These are phyloP conservation scores for Sutorius eximius DNA, from an alignment of 1,284 basidiomycete genomes.

Conservation along the genomic window DNA sequence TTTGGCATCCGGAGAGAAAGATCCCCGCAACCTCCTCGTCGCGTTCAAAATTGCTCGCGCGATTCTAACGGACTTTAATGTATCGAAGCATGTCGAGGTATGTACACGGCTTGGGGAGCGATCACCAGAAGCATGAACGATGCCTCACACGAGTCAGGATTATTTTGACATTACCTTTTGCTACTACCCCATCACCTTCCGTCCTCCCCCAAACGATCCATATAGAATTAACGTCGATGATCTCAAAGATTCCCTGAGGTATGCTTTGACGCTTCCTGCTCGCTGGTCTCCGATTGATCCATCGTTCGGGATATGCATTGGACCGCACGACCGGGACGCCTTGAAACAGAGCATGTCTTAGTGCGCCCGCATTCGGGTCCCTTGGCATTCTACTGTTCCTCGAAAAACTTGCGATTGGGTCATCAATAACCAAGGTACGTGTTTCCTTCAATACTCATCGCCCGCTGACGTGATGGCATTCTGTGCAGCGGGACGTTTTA, in stretches of 20 bases:
- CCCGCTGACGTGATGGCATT: neutral
- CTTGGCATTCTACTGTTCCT: conserved; percentile 87
- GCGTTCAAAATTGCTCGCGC: conserved; percentile 88
- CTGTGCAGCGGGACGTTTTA: conserved; percentile 73
- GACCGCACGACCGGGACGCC: neutral
- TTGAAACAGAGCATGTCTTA: conserved; percentile 56
- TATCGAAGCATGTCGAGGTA: conserved; percentile 75
- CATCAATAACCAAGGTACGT: conserved; percentile 79
- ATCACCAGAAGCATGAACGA: neutral
- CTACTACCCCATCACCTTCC: conserved; percentile 98
- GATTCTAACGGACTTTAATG: conserved; percentile 86
- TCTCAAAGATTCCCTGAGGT: conserved; percentile 76
- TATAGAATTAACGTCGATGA: conserved; percentile 92
- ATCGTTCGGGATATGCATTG: neutral
- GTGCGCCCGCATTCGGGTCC: conserved; percentile 79
- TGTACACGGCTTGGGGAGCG: conserved; percentile 19
- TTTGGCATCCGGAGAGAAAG: conserved; percentile 94
- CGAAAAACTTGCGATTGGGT: conserved; percentile 88
- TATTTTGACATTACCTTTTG: conserved; percentile 97
- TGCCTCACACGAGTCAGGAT: conserved; percentile 48
- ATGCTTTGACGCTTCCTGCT: conserved; percentile 2
- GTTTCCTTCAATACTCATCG: neutral
- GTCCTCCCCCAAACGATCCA: conserved; percentile 91
- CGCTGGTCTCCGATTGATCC: conserved; percentile 25
- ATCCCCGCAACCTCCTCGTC: conserved; percentile 91